Conservation (phyloP, 2,329 filamentous ascomycete species). For the Trichoderma hamatum region DNA sequence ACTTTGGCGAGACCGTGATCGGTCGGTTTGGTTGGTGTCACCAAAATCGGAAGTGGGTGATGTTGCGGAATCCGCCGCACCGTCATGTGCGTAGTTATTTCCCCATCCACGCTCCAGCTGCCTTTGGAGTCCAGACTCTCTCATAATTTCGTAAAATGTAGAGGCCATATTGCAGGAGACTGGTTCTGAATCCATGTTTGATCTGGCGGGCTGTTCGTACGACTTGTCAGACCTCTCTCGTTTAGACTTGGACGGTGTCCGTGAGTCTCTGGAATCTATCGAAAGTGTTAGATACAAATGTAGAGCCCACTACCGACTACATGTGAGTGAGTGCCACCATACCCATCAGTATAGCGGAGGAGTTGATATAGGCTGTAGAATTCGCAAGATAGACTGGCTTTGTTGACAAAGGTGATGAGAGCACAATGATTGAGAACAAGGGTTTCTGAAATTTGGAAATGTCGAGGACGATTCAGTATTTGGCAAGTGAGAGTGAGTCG, state of each 20-base stretch:
- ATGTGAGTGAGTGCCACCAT: neutral
- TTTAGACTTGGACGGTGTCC: neutral
- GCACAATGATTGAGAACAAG: neutral
- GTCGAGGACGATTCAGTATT: neutral
- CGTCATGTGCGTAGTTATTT: neutral
- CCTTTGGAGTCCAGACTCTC: slow-evolving; percentile 22
- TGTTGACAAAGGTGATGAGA: neutral
- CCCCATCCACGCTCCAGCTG: slow-evolving; percentile 24
- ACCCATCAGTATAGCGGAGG: neutral
- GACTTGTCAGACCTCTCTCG: neutral
- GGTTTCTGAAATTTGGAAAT: neutral
- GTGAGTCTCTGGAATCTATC: slow-evolving; percentile 14
- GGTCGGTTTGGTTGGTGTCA: neutral
- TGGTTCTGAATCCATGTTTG: slow-evolving; percentile 4
- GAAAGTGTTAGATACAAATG: neutral
- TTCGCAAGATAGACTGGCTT: neutral
- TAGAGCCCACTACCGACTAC: neutral
- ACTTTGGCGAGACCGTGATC: slow-evolving; percentile 8
- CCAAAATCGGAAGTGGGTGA: neutral
- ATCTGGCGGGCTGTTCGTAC: neutral
- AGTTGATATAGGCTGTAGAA: neutral
- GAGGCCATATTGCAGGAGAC: slow-evolving; percentile 27
- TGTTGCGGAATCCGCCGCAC: slow-evolving; percentile 11
- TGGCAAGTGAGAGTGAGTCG: neutral
- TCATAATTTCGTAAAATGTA: slow-evolving; percentile 25